Evolutionary conservation across 129 eudicot species (phyloP).

Genomic region (Calendula officinalis): DNA sequence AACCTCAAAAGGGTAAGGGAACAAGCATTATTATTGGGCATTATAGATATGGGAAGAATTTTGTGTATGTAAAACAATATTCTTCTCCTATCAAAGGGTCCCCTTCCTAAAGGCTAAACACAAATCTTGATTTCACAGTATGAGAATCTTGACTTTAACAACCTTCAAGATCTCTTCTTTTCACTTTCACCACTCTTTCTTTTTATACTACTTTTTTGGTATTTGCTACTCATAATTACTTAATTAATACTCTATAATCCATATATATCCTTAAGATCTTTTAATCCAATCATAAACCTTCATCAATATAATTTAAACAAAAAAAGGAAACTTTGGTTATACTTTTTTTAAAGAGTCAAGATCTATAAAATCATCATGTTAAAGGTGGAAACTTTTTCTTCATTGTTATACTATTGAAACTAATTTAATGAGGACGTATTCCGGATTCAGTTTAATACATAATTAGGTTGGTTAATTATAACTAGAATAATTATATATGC

Average conservation of each 20-base stretch:
- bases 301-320: constrained; percentile 13
- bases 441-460: not conserved
- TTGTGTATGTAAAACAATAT: constrained; percentile 29
- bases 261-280: constrained; percentile 30
- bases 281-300: constrained; percentile 28
- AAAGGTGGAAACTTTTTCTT: not conserved
- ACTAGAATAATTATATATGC: too few relatives aligned
- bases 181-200: constrained; percentile 37
- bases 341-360: not conserved
- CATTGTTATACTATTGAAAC: not conserved
- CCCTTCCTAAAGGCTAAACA: constrained; percentile 40
- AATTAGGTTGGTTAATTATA: not conserved
- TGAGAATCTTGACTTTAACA: constrained; percentile 46
- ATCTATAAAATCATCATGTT: not conserved
- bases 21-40: constrained; percentile 37
- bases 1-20: constrained; percentile 31
- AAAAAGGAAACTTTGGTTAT: constrained; percentile 1
- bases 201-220: constrained; percentile 38
- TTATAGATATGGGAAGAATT: constrained; percentile 30
- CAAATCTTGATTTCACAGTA: constrained; percentile 35
- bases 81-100: constrained; percentile 32
- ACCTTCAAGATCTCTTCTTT: constrained; percentile 42
- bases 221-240: constrained; percentile 38
- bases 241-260: constrained; percentile 31
- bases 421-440: not conserved